Evolutionary conservation across 805 yeast species (phyloP).

Genomic region (Henningerozyma blattae): DNA sequence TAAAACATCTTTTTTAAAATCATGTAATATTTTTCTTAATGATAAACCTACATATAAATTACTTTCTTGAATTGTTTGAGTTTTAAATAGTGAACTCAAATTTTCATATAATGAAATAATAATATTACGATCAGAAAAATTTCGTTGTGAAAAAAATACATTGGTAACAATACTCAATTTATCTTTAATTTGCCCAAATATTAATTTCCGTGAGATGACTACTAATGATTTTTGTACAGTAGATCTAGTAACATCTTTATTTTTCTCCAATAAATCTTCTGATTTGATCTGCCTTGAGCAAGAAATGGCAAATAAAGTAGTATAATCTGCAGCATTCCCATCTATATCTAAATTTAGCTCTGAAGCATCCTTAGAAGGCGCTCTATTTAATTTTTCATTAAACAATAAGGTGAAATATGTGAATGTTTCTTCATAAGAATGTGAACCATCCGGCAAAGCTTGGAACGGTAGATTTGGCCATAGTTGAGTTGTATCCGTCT

Average conservation of each 20-base stretch:
- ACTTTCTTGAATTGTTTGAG: constrained; percentile 12
- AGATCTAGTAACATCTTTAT: constrained; percentile 65
- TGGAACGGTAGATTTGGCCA: constrained; percentile 92
- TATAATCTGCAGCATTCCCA: constrained; percentile 28
- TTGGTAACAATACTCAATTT: constrained; percentile 82
- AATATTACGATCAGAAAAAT: constrained; percentile 59
- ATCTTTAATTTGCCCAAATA: constrained; percentile 79
- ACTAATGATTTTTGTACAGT: constrained; percentile 88
- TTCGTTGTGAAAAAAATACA: constrained; percentile 71
- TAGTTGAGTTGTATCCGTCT: constrained; percentile 25
- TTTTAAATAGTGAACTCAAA: constrained; percentile 34
- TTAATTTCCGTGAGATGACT: constrained; percentile 74
- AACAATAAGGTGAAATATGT: constrained; percentile 77
- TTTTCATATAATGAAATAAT: constrained; percentile 62
- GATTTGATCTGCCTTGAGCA: constrained; percentile 78
- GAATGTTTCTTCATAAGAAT: constrained; percentile 84
- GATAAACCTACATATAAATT: constrained; percentile 60
- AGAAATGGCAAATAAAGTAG: constrained; percentile 87
- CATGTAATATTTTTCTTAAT: constrained; percentile 48
- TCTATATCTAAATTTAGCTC: constrained; percentile 14
- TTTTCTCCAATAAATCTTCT: constrained; percentile 41
- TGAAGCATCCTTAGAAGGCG: constrained; percentile 30
- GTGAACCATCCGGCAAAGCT: constrained; percentile 93
- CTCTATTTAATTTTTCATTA: constrained; percentile 35
- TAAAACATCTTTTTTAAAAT: constrained; percentile 47